A percentile compares a stretch with the other conserved stretches of the same genome.
These are phyloP conservation scores for Tricladium varicosporioides DNA, from an alignment of 2,329 filamentous ascomycete genomes.

Conservation along the genomic window DNA sequence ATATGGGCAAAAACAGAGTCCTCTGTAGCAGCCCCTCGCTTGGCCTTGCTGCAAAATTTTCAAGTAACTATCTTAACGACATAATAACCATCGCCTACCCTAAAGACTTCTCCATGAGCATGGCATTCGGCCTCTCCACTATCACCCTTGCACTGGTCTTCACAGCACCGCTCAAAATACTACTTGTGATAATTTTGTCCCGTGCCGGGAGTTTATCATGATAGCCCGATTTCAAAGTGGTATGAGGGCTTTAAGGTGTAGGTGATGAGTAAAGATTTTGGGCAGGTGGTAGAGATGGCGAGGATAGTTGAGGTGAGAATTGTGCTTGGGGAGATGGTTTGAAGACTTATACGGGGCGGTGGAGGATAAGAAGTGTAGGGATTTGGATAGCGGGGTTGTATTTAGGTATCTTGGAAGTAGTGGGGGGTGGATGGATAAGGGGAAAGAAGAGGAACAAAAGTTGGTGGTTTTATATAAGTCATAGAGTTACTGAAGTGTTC, in stretches of 20 bases:
- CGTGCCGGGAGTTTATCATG: conserved; percentile 34
- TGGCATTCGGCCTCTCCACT: conserved; percentile 54
- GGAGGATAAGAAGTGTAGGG: conserved; percentile 50
- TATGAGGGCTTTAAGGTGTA: conserved; percentile 56
- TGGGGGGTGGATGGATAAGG: conserved; percentile 44
- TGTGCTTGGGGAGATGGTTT: conserved; percentile 50
- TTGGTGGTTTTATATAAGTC: background rate
- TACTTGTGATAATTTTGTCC: conserved; percentile 36
- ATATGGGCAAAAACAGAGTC: conserved; percentile 54
- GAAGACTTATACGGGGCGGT: conserved; percentile 48
- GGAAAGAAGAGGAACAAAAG: background rate
- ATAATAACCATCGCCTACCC: conserved; percentile 56
- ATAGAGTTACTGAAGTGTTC: background rate
- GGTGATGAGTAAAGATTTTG: conserved; percentile 59
- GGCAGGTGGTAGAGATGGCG: conserved; percentile 54
- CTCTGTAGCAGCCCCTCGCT: conserved; percentile 54
- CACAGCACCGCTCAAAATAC: conserved; percentile 40
- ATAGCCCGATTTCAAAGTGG: conserved; percentile 30
- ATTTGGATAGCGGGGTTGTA: conserved; percentile 55
- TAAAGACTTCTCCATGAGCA: conserved; percentile 60
- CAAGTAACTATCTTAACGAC: conserved; percentile 60
- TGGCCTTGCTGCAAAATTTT: conserved; percentile 57
- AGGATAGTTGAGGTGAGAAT: conserved; percentile 48
- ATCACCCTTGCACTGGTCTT: conserved; percentile 50
- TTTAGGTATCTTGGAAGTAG: conserved; percentile 53